Percentiles rank a stretch among this genome's conserved stretches.
Conservation (phyloP, 1,139 yeast genomes). For the Blastobotrys capitulatus region DNA sequence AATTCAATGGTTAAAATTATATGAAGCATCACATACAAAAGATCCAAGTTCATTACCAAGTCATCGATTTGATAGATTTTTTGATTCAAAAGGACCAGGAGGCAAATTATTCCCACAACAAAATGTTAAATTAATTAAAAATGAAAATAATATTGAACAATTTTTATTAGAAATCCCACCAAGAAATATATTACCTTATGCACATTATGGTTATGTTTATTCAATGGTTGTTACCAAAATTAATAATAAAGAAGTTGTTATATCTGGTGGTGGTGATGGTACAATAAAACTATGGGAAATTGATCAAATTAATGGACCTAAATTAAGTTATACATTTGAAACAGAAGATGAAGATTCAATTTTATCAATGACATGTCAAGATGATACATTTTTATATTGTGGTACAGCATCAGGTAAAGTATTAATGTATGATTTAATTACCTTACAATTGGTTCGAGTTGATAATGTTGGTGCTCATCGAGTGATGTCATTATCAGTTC, state of each 20-base stretch:
- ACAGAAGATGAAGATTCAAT: slow-evolving; percentile 52
- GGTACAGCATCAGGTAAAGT: slow-evolving; percentile 71
- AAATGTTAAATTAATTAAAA: slow-evolving; percentile 12
- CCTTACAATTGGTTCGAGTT: slow-evolving; percentile 58
- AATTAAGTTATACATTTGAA: slow-evolving; percentile 43
- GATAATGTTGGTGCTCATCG: slow-evolving; percentile 43
- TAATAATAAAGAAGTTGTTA: slow-evolving; percentile 39
- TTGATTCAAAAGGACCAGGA: slow-evolving; percentile 86
- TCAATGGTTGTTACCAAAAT: slow-evolving; percentile 45
- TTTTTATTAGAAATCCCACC: slow-evolving; percentile 61
- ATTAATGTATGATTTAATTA: slow-evolving; percentile 78
- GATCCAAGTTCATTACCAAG: slow-evolving; percentile 60
- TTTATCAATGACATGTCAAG: slow-evolving; percentile 57
- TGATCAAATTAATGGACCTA: slow-evolving; percentile 19
- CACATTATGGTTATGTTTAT: slow-evolving; percentile 88
- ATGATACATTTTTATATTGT: slow-evolving; percentile 66
- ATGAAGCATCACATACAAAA: slow-evolving; percentile 29
- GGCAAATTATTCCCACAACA: slow-evolving; percentile 43
- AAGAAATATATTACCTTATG: slow-evolving; percentile 64
- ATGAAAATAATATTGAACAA: slow-evolving; percentile 11
- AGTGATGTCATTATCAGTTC: slow-evolving; percentile 48
- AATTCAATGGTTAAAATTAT: slow-evolving; percentile 60
- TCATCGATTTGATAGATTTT: slow-evolving; percentile 75
- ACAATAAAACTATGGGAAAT: slow-evolving; percentile 64
- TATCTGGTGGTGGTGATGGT: slow-evolving; percentile 92